phyloP scores from a whole-genome alignment of 495 filamentous ascomycete species.

The Staphylotrichum tortipilum region DNA sequence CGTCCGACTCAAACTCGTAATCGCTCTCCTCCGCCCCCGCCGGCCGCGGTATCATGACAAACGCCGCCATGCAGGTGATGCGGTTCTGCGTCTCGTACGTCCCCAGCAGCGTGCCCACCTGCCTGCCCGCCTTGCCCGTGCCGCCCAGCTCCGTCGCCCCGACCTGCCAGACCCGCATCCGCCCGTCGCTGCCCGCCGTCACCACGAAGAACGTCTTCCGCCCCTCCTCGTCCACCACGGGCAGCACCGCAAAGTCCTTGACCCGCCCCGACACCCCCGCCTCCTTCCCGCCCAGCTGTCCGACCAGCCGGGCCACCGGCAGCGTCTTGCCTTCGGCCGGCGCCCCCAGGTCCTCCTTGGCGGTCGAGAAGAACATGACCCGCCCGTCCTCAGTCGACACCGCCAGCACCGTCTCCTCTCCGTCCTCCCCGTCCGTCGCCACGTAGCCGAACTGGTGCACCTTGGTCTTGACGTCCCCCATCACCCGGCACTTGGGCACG shows the following conservation, averaged over 20 bases:
- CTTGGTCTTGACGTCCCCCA: conserved; percentile 64
- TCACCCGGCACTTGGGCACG: conserved; percentile 60
- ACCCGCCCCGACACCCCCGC: conserved; percentile 60
- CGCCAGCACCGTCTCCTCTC: conserved; percentile 49
- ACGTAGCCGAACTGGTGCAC: conserved; percentile 75
- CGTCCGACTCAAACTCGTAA: conserved; percentile 35
- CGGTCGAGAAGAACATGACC: conserved; percentile 74
- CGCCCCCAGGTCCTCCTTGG: conserved; percentile 25
- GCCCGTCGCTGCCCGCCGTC: conserved; percentile 75
- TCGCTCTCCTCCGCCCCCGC: conserved; percentile 42
- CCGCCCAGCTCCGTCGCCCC: conserved; percentile 32
- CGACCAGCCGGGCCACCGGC: conserved; percentile 50
- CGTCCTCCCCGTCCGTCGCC: conserved; percentile 35
- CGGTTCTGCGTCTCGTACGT: conserved; percentile 78
- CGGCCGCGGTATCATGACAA: conserved; percentile 64
- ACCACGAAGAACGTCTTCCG: conserved; percentile 49
- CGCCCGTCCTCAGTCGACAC: conserved; percentile 91
- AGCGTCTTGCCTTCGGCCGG: conserved; percentile 19
- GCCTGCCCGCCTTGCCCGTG: conserved; percentile 30
- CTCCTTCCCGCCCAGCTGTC: conserved; percentile 67
- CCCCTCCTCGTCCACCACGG: conserved; percentile 29
- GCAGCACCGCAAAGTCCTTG: conserved; percentile 76
- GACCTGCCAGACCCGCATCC: conserved; percentile 66
- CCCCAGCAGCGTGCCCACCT: conserved; percentile 64
- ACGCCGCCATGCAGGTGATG: conserved; percentile 82